Evolutionary conservation across 2,329 filamentous ascomycete genomes (phyloP), one percentile per base, ranked within the genome.

Genomic region (Sclerotinia trifoliorum): DNA sequence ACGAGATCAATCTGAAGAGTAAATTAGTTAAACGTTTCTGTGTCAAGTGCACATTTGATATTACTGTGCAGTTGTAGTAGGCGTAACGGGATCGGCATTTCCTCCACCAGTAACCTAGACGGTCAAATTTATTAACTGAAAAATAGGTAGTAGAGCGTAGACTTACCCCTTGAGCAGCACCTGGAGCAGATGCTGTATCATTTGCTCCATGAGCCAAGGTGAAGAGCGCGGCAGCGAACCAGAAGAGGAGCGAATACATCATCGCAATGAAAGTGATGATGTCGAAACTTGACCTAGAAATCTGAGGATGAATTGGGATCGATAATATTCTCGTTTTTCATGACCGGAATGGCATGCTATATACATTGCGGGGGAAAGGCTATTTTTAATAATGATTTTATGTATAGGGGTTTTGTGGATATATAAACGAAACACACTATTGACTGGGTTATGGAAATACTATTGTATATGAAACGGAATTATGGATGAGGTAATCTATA

Each of bases 21-120:
- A 46, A 19, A 42, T 65, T n/a, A 48, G 29, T 61, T 51, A 19
- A 24, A n/a, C 0, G 5, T 6, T 42, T 15, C n/a, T 49, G 21
- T 3, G 15, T 19, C 35, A 39, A 21, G 24, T 42, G 21, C 32
- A 29, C 4, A 26, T 17, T 13, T 48, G 26, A 39, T 24, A 55
- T 49, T 13, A 66, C 64, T 66, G 24, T 21, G 57, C 60, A 42
- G 61, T 55, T 26, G 60, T 67, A 19, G 57, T 35, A 55, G 65
- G 57, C 17, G 49, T 69, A 46, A 85, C 84, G 35, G 84, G 77
- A 10, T 80, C 78, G 32, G 84, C 85, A 69, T 73, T 80, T 67
- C 86, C 86, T 73, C 87, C 87, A 49, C 87, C 87, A 19, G 87
- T 89, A 13, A 69, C 68, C 62, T 65, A 64, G 24, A 29, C 11